These are phyloP conservation scores for Cladosporium cucumerinum DNA, from an alignment of 2,329 filamentous ascomycete genomes.

Conservation along the genomic window DNA sequence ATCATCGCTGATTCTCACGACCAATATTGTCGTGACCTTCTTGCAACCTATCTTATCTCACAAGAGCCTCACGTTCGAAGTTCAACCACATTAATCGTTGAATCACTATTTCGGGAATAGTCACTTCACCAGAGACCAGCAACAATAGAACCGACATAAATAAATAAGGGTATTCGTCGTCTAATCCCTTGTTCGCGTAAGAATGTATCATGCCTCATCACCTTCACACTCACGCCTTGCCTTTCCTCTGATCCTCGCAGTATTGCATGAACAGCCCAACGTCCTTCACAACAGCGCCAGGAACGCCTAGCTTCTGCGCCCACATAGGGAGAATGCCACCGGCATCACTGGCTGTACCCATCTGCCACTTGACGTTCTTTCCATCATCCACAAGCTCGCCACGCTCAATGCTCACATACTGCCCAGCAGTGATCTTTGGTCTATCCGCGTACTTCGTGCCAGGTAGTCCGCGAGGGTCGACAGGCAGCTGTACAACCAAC, in stretches of 20 bases:
- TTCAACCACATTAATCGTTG: too few species aligned
- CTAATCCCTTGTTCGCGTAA: neutral
- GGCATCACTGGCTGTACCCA: conserved; percentile 73
- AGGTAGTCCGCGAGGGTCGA: conserved; percentile 35
- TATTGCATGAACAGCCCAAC: conserved; percentile 66
- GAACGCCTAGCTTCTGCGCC: conserved; percentile 63
- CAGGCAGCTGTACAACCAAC: conserved; percentile 39
- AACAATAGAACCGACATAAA: too few species aligned
- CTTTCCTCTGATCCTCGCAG: conserved; percentile 37
- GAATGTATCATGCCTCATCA: neutral
- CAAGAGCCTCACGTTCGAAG: too few species aligned
- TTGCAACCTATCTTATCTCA: neutral
- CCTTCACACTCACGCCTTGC: neutral
- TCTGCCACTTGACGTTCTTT: conserved; percentile 64
- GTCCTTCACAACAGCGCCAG: conserved; percentile 65
- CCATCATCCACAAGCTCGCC: conserved; percentile 46
- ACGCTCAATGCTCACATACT: conserved; percentile 65
- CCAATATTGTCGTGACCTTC: neutral
- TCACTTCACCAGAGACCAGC: too few species aligned
- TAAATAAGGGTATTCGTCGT: too few species aligned
- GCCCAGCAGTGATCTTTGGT: conserved; percentile 50
- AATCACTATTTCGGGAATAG: too few species aligned
- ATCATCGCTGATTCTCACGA: too few species aligned
- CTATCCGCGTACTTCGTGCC: conserved; percentile 33
- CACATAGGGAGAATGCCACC: conserved; percentile 63